These are phyloP conservation scores for Cavenderia fasciculata DNA, from an alignment of 78 protist genomes.

Conservation along the genomic window DNA sequence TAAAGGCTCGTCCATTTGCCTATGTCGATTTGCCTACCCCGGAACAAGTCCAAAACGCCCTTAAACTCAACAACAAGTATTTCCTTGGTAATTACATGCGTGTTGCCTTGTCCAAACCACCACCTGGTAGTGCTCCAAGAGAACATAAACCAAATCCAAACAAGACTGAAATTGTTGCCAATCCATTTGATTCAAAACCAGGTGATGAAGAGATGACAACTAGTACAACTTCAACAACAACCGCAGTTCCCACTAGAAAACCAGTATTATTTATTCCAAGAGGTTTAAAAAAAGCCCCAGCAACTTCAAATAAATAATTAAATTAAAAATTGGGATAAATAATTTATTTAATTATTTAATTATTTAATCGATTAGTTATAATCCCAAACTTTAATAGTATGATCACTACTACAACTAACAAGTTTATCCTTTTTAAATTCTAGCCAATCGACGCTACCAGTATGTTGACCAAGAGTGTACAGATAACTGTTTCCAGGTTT, in stretches of 20 bases:
- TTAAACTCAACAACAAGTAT: conserved; percentile 35
- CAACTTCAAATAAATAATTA: no score
- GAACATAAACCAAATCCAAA: neutral
- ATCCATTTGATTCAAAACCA: neutral
- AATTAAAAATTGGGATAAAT: neutral
- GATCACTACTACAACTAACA: conserved; percentile 59
- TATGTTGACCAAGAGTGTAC: conserved; percentile 46
- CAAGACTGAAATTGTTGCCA: neutral
- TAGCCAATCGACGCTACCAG: conserved; percentile 71
- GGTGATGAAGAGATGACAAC: no score
- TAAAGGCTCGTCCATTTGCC: conserved; percentile 58
- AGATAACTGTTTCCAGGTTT: conserved; percentile 58
- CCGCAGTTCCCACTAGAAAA: conserved; percentile 8
- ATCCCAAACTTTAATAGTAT: conserved; percentile 69
- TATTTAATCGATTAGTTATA: neutral
- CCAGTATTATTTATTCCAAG: conserved; percentile 61
- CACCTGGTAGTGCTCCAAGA: neutral
- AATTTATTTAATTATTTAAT: no score
- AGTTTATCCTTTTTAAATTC: conserved; percentile 70
- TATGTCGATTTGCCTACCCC: conserved; percentile 43
- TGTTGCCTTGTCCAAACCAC: conserved; percentile 63
- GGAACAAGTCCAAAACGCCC: conserved; percentile 38
- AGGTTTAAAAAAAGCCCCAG: conserved; percentile 43
- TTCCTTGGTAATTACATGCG: conserved; percentile 19
- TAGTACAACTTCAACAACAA: neutral